These are phyloP conservation scores for Domatiomyces globalis DNA, from an alignment of 2,329 filamentous ascomycete genomes.

Conservation along the genomic window DNA sequence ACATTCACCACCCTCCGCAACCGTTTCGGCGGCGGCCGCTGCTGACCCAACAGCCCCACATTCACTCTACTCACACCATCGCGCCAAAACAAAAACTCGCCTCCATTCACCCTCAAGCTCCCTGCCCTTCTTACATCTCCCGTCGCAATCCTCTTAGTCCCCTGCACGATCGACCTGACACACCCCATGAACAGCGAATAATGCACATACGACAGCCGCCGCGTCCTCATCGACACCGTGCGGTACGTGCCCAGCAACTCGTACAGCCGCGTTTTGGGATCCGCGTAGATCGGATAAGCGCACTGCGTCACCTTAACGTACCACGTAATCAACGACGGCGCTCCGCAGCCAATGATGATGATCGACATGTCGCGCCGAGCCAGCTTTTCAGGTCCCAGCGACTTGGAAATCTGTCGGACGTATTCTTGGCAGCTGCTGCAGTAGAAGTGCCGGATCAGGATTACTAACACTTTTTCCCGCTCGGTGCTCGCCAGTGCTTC, in stretches of 20 bases:
- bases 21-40: conserved; percentile 1
- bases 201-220: conserved; percentile 51
- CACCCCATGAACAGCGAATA: conserved; percentile 34
- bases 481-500: conserved; percentile 6
- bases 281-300: conserved; percentile 62
- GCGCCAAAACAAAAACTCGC: conserved; percentile 61
- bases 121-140: conserved; percentile 51
- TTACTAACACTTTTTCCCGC: conserved; percentile 46
- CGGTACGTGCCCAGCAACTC: conserved; percentile 53
- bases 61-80: conserved; percentile 4
- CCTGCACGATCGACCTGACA: conserved; percentile 41
- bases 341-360: conserved; percentile 58
- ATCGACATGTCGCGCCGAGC: conserved; percentile 43
- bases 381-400: conserved; percentile 39
- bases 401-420: conserved; percentile 46
- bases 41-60: not conserved
- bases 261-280: conserved; percentile 55
- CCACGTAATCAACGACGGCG: conserved; percentile 51
- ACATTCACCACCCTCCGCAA: not conserved
- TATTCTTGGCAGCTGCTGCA: conserved; percentile 73
- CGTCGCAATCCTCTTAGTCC: conserved; percentile 41
- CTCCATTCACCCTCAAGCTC: conserved; percentile 55
- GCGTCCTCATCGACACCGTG: conserved; percentile 44
- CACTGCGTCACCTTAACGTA: conserved; percentile 51
- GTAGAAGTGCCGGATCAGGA: conserved; percentile 70